Evolutionary conservation across 768 basidiomycete genomes (phyloP).

Genomic region (Fomitopsis serialis): DNA sequence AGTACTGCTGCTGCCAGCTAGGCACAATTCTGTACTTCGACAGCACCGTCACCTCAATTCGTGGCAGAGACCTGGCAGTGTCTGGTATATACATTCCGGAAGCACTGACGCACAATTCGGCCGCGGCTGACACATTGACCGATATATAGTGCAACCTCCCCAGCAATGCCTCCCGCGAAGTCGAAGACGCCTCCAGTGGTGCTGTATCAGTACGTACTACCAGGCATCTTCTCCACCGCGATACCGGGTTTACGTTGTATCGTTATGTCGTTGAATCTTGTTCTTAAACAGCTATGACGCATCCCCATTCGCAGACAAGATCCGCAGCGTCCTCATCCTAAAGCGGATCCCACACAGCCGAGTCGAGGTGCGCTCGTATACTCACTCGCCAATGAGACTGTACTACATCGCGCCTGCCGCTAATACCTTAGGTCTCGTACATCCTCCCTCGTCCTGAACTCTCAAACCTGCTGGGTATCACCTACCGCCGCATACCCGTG

Average conservation of each 20-base stretch:
- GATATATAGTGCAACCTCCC: too few species aligned
- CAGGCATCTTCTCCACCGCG: neutral
- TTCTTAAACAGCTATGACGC: constrained; percentile 47
- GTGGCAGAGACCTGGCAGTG: too few species aligned
- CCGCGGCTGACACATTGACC: too few species aligned
- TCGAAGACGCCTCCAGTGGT: constrained; percentile 24
- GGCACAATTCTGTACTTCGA: too few species aligned
- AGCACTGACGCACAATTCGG: too few species aligned
- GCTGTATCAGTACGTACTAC: constrained; percentile 39
- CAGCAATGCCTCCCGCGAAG: too few species aligned
- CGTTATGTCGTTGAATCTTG: neutral
- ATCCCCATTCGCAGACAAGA: constrained; percentile 47
- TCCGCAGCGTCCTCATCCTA: constrained; percentile 44
- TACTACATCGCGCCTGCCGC: neutral
- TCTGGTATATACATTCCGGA: too few species aligned
- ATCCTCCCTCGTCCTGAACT: constrained; percentile 54
- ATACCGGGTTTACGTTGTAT: too few species aligned
- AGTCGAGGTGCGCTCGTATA: constrained; percentile 37
- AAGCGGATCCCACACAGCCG: constrained; percentile 43
- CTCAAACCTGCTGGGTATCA: constrained; percentile 43
- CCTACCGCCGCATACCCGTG: constrained; percentile 55
- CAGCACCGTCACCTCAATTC: too few species aligned
- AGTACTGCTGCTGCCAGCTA: too few species aligned
- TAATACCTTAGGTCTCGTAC: constrained; percentile 37
- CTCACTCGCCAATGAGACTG: too few species aligned